Conservation (phyloP, 2,329 filamentous ascomycete genomes). For the Lachnellula subtilissima region DNA sequence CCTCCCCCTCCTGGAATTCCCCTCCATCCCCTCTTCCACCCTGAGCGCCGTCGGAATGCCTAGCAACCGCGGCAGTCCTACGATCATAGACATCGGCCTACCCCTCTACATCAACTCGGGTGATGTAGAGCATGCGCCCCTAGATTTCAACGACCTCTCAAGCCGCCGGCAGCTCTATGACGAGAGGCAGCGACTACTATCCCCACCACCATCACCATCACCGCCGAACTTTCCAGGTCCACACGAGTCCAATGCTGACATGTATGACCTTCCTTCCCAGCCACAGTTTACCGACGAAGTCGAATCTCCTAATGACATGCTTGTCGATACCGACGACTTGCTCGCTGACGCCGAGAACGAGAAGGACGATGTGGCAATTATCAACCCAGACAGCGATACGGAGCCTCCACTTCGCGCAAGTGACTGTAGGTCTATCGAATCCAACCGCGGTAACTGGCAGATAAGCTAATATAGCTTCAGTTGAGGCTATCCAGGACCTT, state of each 20-base stretch:
- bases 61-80: background rate
- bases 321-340: constrained; percentile 30
- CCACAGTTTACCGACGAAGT: constrained; percentile 21
- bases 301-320: constrained; percentile 31
- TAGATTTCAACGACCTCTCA: too few species aligned
- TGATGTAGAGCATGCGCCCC: too few species aligned
- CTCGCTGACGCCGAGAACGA: constrained; percentile 30
- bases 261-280: constrained; percentile 17
- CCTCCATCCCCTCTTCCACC: background rate
- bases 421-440: constrained; percentile 31
- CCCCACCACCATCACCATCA: background rate
- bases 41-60: background rate
- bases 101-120: background rate
- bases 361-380: constrained; percentile 37
- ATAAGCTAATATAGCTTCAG: constrained; percentile 39
- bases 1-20: background rate
- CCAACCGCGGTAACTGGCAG: background rate
- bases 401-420: constrained; percentile 30
- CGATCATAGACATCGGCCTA: background rate
- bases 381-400: constrained; percentile 33
- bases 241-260: constrained; percentile 9
- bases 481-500: constrained; percentile 78
- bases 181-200: background rate
- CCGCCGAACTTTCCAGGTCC: background rate
- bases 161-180: too few species aligned